phyloP scores from a whole-genome alignment of 1,284 basidiomycete species.

The Inonotus obliquus region DNA sequence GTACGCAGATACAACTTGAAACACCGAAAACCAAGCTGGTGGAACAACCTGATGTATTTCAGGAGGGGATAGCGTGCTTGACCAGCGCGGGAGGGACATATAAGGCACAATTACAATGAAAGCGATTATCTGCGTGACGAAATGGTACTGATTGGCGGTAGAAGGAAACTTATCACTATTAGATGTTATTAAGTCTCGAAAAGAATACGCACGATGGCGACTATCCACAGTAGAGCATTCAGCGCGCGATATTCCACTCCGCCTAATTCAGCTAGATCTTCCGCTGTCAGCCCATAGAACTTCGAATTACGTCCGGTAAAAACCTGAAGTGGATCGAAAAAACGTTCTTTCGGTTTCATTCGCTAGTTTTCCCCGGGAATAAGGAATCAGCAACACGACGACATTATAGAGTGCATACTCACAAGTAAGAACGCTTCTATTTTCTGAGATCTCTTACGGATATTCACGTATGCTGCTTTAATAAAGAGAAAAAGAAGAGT shows the following conservation, averaged over 20 bases:
- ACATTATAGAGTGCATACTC: constrained; percentile 47
- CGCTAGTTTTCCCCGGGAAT: constrained; percentile 40
- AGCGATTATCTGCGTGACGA: constrained; percentile 60
- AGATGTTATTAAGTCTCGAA: background rate
- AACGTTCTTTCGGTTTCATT: constrained; percentile 66
- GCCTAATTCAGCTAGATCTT: constrained; percentile 88
- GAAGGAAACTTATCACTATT: background rate
- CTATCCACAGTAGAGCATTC: constrained; percentile 76
- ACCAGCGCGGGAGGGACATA: constrained; percentile 52
- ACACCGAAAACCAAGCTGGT: constrained; percentile 79
- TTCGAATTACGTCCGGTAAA: constrained; percentile 83
- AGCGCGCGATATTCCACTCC: constrained; percentile 92
- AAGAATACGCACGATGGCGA: constrained; percentile 45
- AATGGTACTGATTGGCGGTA: constrained; percentile 54
- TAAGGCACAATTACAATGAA: constrained; percentile 78
- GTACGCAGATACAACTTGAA: constrained; percentile 87
- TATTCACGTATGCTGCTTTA: constrained; percentile 46
- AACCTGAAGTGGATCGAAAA: constrained; percentile 68
- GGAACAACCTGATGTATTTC: constrained; percentile 49
- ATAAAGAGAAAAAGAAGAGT: constrained; percentile 48
- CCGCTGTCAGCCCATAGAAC: constrained; percentile 74
- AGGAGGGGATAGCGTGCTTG: constrained; percentile 50
- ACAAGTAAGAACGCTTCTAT: constrained; percentile 36
- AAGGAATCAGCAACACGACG: constrained; percentile 60
- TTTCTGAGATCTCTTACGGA: constrained; percentile 31